A percentile compares a stretch with the other conserved stretches of the same genome.
Conservation (phyloP, 140 eudicot genomes). For the Anethum foeniculum region DNA sequence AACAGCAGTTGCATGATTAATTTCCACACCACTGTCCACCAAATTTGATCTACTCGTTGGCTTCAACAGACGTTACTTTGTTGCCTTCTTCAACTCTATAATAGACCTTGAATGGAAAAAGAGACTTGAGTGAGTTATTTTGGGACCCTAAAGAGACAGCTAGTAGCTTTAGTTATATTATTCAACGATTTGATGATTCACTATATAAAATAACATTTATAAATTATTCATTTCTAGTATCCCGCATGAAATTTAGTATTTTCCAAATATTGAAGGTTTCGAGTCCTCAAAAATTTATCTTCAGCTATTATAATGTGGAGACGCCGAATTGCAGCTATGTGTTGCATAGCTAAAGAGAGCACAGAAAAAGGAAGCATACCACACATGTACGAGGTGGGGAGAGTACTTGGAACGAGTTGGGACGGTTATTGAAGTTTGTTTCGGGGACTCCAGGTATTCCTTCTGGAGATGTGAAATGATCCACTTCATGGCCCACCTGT, state of each 20-base stretch:
- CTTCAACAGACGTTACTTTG: neutral
- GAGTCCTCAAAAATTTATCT: neutral
- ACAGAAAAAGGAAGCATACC: constrained; percentile 36
- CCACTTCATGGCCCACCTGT: constrained; percentile 84
- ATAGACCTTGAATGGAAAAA: neutral
- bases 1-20: neutral
- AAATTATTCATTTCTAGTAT: neutral
- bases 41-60: neutral
- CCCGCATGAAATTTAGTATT: neutral
- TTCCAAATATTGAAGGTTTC: neutral
- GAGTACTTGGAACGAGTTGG: constrained; percentile 89
- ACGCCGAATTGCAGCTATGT: neutral
- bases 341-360: neutral
- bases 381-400: constrained; percentile 92
- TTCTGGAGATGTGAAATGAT: constrained; percentile 90
- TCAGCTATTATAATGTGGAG: neutral
- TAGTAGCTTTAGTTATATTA: neutral
- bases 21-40: neutral
- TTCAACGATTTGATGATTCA: neutral
- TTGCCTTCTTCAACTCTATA: neutral
- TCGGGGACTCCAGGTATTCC: constrained; percentile 96
- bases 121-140: neutral
- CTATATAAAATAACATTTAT: neutral
- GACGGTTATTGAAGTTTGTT: constrained; percentile 93
- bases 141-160: neutral